Percentiles rank a stretch among this genome's conserved stretches.
Conservation (phyloP, 169 alveolate species). For the Plasmodium yoelii region DNA sequence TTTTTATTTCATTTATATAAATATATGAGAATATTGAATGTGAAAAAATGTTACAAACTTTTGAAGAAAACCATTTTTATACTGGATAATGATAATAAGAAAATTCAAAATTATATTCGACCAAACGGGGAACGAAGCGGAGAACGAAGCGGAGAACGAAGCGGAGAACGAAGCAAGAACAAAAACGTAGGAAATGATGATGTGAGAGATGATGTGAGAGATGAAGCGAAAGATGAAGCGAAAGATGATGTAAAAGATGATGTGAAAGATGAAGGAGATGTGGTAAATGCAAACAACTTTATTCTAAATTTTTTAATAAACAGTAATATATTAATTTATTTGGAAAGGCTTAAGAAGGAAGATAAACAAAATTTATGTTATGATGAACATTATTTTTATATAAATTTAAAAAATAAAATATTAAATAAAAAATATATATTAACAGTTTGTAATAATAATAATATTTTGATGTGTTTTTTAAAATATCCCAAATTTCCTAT, state of each 20-base stretch:
- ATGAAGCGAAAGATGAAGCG: no score
- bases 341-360: conserved; percentile 30
- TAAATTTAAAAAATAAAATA: conserved; percentile 7
- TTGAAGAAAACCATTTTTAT: neutral
- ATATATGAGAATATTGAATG: conserved; percentile 54
- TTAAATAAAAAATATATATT: conserved; percentile 35
- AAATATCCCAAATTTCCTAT: conserved; percentile 33
- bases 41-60: conserved; percentile 29
- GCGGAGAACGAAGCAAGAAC: no score
- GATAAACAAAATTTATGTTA: conserved; percentile 7
- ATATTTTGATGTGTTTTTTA: neutral
- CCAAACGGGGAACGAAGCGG: neutral
- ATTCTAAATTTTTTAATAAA: conserved; percentile 14
- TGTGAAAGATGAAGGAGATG: no score
- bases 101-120: no score
- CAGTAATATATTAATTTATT: conserved; percentile 35
- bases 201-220: no score
- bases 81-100: neutral
- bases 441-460: neutral
- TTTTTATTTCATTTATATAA: conserved; percentile 52
- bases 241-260: neutral
- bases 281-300: neutral
- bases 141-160: neutral
- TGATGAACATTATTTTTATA: conserved; percentile 51
- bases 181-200: no score